phyloP scores from a whole-genome alignment of 2,329 filamentous ascomycete genomes.

The Diaporthe capsici region DNA sequence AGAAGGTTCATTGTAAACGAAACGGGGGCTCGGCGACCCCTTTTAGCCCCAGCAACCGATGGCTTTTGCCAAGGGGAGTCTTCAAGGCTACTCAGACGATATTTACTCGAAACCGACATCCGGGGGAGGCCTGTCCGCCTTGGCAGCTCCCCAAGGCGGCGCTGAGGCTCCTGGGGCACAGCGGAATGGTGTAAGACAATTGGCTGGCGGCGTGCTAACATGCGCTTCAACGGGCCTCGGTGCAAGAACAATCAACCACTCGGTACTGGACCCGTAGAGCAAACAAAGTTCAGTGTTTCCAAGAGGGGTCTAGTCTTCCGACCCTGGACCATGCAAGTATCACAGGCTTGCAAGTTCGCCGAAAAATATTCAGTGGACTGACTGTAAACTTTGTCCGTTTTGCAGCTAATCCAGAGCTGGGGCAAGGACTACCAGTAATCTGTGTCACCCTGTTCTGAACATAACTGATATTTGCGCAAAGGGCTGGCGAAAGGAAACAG shows the following conservation, averaged over 20 bases:
- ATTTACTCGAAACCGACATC: constrained; percentile 8
- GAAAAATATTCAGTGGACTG: background rate
- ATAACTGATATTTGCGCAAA: background rate
- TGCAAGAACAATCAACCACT: background rate
- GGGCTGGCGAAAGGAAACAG: no score
- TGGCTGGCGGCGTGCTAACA: background rate
- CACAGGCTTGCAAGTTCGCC: background rate
- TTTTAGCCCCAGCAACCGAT: constrained; percentile 4
- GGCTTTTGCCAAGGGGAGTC: constrained; percentile 1
- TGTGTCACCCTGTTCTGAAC: background rate
- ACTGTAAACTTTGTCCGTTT: background rate
- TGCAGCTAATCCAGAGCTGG: background rate
- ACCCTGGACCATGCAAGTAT: background rate
- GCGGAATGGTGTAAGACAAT: constrained; percentile 24
- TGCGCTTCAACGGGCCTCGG: constrained; percentile 1
- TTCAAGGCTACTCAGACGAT: background rate
- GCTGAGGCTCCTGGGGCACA: background rate
- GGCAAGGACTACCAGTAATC: background rate
- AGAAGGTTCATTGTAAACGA: constrained; percentile 13
- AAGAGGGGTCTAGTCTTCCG: background rate
- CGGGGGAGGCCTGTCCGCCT: constrained; percentile 18
- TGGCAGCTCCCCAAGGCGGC: constrained; percentile 6
- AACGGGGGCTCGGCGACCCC: constrained; percentile 6
- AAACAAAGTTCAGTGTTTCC: background rate
- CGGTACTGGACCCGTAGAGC: background rate